phyloP scores from a whole-genome alignment of 1,284 basidiomycete species.

The Vanrija sp. region DNA sequence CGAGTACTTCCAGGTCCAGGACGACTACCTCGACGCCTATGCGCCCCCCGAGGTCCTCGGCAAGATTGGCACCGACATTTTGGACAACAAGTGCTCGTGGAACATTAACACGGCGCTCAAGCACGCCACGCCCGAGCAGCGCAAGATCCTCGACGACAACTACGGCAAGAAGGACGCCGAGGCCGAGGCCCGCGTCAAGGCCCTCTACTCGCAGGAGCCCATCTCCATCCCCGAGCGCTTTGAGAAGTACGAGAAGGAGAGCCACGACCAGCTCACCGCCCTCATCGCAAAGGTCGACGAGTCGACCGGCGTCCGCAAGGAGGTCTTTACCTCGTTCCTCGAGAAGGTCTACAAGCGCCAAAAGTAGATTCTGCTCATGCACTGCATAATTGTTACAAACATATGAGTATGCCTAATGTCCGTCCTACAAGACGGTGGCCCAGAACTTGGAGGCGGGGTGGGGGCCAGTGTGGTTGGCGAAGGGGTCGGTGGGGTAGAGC shows the following conservation, averaged over 20 bases:
- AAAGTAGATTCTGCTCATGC: conserved; percentile 56
- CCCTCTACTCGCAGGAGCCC: conserved; percentile 61
- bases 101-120: conserved; percentile 84
- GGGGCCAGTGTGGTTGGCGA: too few species aligned
- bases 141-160: conserved; percentile 62
- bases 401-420: too few species aligned
- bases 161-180: conserved; percentile 78
- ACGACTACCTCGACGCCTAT: conserved; percentile 94
- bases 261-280: conserved; percentile 62
- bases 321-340: conserved; percentile 80
- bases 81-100: conserved; percentile 99
- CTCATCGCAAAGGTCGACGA: conserved; percentile 66
- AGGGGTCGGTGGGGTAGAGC: too few species aligned
- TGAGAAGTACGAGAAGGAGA: conserved; percentile 70
- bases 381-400: background rate
- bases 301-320: conserved; percentile 63
- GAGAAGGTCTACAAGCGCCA: conserved; percentile 84
- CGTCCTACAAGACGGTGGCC: too few species aligned
- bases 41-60: conserved; percentile 88
- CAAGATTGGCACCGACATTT: conserved; percentile 95
- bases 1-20: conserved; percentile 98
- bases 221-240: conserved; percentile 68
- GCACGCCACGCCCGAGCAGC: conserved; percentile 60
- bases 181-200: conserved; percentile 68
- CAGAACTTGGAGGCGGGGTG: too few species aligned